Conservation (phyloP, 2,329 filamentous ascomycete genomes). For the Alternaria sp. region DNA sequence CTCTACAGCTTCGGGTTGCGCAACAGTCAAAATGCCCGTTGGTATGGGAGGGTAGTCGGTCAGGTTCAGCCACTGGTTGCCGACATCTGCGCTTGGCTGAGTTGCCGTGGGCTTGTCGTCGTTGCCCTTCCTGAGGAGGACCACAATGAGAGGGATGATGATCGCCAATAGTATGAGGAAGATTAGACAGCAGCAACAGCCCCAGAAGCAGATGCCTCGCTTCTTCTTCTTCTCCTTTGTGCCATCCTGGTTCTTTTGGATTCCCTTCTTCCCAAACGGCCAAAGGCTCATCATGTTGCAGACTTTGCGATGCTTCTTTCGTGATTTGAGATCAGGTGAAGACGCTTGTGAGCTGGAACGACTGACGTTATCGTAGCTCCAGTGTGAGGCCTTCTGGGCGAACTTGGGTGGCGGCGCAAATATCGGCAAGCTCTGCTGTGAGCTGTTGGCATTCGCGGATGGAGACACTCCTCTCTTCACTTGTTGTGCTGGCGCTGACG, state of each 20-base stretch:
- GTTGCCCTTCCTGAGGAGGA: conserved; percentile 45
- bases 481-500: conserved; percentile 25
- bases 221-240: conserved; percentile 40
- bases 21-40: conserved; percentile 79
- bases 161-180: conserved; percentile 46
- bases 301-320: conserved; percentile 42
- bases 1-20: conserved; percentile 70
- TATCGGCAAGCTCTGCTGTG: conserved; percentile 26
- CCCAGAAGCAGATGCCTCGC: conserved; percentile 40
- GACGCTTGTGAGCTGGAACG: conserved; percentile 31
- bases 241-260: conserved; percentile 17
- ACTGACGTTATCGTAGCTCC: conserved; percentile 34
- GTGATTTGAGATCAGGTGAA: conserved; percentile 28
- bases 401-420: conserved; percentile 42
- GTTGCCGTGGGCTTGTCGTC: conserved; percentile 40
- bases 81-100: conserved; percentile 21
- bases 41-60: conserved; percentile 87
- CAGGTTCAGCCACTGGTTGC: conserved; percentile 73
- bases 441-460: conserved; percentile 17
- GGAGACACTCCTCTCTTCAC: conserved; percentile 11
- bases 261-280: conserved; percentile 27
- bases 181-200: conserved; percentile 46
- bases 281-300: conserved; percentile 33
- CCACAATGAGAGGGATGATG: conserved; percentile 48
- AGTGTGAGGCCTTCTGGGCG: conserved; percentile 32